These are phyloP conservation scores for Komagataea norvegica DNA, from an alignment of 1,139 yeast species.

Conservation along the genomic window DNA sequence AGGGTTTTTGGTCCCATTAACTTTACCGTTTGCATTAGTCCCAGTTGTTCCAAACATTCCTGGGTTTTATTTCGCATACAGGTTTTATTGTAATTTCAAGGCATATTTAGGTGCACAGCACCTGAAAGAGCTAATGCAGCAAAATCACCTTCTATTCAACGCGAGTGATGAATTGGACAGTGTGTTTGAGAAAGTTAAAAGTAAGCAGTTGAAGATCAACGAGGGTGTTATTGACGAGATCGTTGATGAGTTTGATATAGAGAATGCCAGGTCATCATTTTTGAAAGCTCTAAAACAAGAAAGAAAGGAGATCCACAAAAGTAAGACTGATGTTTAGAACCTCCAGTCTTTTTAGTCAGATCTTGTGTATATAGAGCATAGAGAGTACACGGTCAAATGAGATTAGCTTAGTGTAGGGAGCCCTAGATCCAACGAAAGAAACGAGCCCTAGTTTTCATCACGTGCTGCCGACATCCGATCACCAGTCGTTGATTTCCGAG, in stretches of 20 bases:
- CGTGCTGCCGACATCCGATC: too few species aligned
- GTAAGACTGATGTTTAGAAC: background rate
- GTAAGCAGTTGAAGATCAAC: conserved; percentile 28
- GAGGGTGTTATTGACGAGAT: conserved; percentile 30
- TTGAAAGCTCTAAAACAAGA: conserved; percentile 48
- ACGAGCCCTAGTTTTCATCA: too few species aligned
- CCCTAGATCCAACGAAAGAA: too few species aligned
- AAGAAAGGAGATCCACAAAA: conserved; percentile 27
- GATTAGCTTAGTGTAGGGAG: too few species aligned
- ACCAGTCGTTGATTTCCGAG: too few species aligned
- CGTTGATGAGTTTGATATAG: conserved; percentile 31
- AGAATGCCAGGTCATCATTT: conserved; percentile 38
- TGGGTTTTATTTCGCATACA: conserved; percentile 77
- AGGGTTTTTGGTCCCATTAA: conserved; percentile 64
- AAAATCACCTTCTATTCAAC: conserved; percentile 20
- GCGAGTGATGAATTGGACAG: conserved; percentile 20
- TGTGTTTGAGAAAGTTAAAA: conserved; percentile 21
- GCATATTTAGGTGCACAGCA: conserved; percentile 77
- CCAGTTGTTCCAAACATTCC: conserved; percentile 97
- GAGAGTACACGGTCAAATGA: too few species aligned
- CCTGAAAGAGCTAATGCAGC: conserved; percentile 40
- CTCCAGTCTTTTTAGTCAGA: too few species aligned
- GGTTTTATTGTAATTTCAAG: conserved; percentile 80
- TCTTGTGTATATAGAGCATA: background rate
- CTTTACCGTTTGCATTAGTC: conserved; percentile 72